Evolutionary conservation across 108 stramenopile genomes (phyloP).

Genomic region (Cyclotella cryptica): DNA sequence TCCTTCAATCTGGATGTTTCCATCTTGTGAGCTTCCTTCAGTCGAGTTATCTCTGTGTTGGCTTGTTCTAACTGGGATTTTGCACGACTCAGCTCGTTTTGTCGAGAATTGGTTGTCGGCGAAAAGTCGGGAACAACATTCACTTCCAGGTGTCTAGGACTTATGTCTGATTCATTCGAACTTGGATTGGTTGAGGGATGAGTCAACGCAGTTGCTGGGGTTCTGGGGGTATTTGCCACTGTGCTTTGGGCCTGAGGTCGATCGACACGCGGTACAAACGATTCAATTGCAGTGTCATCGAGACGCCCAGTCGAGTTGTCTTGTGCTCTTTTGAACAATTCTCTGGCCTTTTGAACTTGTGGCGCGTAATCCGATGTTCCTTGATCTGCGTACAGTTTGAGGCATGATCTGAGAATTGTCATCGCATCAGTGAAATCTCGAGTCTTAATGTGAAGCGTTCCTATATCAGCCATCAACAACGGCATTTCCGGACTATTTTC

Average conservation of each 20-base stretch:
- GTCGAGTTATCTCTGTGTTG: neutral
- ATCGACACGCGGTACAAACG: neutral
- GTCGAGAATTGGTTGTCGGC: neutral
- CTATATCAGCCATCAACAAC: slow-evolving; percentile 35
- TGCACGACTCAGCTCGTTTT: neutral
- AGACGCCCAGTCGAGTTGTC: slow-evolving; percentile 2
- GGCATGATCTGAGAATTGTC: slow-evolving; percentile 37
- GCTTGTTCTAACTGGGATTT: slow-evolving; percentile 3
- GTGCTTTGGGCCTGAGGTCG: neutral
- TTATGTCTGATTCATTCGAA: neutral
- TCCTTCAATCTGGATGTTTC: slow-evolving; percentile 10
- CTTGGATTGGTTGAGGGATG: slow-evolving; percentile 23
- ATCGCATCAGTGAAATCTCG: slow-evolving; percentile 34
- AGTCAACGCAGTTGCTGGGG: slow-evolving; percentile 3
- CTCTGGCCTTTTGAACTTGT: slow-evolving; percentile 36
- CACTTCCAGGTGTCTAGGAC: slow-evolving; percentile 7
- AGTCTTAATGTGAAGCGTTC: slow-evolving; percentile 26
- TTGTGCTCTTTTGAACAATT: slow-evolving; percentile 30
- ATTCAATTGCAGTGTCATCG: neutral
- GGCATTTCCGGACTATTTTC: slow-evolving; percentile 25
- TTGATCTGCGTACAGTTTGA: slow-evolving; percentile 43
- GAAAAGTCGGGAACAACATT: neutral
- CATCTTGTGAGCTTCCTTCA: slow-evolving; percentile 7
- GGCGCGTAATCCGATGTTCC: slow-evolving; percentile 34
- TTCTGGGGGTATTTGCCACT: neutral